Conservation (phyloP, 177 flowering plant species). For the Vitis hybrid region DNA sequence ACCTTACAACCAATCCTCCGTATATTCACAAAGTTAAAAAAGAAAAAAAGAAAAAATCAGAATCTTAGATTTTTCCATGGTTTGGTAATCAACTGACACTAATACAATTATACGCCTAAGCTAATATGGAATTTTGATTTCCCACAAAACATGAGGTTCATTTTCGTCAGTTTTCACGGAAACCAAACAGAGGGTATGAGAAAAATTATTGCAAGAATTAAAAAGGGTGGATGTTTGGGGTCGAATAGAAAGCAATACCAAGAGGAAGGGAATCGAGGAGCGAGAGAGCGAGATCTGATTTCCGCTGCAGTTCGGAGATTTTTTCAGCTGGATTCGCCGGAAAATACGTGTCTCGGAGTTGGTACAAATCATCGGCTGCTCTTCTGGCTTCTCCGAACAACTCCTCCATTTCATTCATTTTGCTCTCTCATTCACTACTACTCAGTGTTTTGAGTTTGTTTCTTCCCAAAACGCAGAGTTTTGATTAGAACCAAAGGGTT, state of each 20-base stretch:
- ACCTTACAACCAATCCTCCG: no score
- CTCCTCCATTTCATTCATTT: conserved; percentile 21
- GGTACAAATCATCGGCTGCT: conserved; percentile 65
- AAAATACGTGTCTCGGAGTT: conserved; percentile 62
- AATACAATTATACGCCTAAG: no score
- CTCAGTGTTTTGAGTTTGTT: no score
- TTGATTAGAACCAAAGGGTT: no score
- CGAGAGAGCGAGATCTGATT: conserved; percentile 56
- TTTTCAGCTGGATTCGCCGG: conserved; percentile 58
- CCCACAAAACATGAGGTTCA: not conserved
- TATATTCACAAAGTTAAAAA: no score
- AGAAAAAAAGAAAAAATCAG: no score
- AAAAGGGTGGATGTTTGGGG: not conserved
- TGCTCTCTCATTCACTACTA: no score
- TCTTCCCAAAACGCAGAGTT: no score
- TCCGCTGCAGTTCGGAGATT: conserved; percentile 35
- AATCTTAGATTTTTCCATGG: no score
- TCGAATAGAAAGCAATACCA: conserved; percentile 33
- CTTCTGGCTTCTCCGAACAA: conserved; percentile 32
- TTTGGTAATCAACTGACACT: no score
- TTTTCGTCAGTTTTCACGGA: not conserved
- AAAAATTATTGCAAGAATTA: not conserved
- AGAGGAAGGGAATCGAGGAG: conserved; percentile 73
- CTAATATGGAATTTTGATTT: no score
- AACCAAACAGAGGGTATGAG: not conserved